Percentiles rank a stretch among this genome's conserved stretches.
phyloP scores from a whole-genome alignment of 2,329 filamentous ascomycete species.

The Stachybotrys elegans region DNA sequence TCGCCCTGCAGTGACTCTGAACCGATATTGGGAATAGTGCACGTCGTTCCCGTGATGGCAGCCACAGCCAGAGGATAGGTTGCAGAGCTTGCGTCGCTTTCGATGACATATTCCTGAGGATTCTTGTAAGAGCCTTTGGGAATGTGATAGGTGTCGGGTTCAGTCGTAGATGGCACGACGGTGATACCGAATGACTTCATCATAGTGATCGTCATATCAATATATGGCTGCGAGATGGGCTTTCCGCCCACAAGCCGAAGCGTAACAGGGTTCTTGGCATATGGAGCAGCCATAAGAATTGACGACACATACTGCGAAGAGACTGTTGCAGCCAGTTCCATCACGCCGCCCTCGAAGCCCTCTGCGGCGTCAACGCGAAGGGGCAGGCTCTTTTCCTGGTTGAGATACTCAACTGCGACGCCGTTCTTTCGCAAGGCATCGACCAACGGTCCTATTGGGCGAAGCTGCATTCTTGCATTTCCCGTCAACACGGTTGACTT shows the following conservation, averaged over 20 bases:
- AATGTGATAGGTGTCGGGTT: conserved; percentile 90
- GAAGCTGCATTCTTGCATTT: conserved; percentile 92
- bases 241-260: conserved; percentile 90
- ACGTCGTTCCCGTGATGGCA: conserved; percentile 91
- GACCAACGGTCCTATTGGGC: conserved; percentile 89
- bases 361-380: conserved; percentile 76
- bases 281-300: conserved; percentile 92
- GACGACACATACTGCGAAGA: conserved; percentile 99
- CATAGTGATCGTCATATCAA: conserved; percentile 98
- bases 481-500: conserved; percentile 77
- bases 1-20: conserved; percentile 90
- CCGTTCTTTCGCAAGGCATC: conserved; percentile 85
- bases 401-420: conserved; percentile 80
- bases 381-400: conserved; percentile 77
- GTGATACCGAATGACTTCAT: conserved; percentile 87
- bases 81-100: conserved; percentile 96
- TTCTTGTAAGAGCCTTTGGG: conserved; percentile 80
- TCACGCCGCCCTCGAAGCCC: conserved; percentile 79
- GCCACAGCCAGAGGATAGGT: conserved; percentile 94
- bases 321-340: conserved; percentile 88
- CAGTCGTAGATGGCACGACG: conserved; percentile 69
- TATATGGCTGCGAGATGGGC: conserved; percentile 93
- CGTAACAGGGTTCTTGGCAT: conserved; percentile 90
- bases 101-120: conserved; percentile 80
- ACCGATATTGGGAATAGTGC: conserved; percentile 94